Conservation (phyloP, 1,284 basidiomycete species). For the Neolentinus lepideus region DNA sequence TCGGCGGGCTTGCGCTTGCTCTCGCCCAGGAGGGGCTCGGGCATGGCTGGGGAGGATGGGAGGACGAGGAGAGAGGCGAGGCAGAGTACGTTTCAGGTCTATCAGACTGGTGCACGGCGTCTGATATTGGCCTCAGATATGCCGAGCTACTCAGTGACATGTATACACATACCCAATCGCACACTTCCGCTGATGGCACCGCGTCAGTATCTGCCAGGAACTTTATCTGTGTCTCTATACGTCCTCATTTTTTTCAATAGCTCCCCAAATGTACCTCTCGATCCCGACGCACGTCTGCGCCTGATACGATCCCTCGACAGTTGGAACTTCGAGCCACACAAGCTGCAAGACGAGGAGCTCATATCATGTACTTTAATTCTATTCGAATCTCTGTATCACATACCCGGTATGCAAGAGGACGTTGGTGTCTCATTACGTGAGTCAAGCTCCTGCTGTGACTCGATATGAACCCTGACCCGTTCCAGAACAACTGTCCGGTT, state of each 20-base stretch:
- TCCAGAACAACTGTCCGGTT: conserved; percentile 61
- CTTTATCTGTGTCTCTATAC: background rate
- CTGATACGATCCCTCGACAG: conserved; percentile 62
- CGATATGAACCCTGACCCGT: background rate
- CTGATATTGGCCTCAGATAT: conserved; percentile 30
- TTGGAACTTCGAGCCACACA: conserved; percentile 87
- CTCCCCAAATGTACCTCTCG: conserved; percentile 21
- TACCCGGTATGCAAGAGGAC: conserved; percentile 67
- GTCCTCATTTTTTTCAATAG: conserved; percentile 4
- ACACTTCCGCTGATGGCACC: conserved; percentile 34
- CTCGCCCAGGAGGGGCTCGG: conserved; percentile 56
- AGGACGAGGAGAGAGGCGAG: conserved; percentile 42
- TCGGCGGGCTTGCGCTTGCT: conserved; percentile 77
- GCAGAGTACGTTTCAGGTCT: conserved; percentile 35
- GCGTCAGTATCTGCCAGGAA: conserved; percentile 9
- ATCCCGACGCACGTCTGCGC: conserved; percentile 33
- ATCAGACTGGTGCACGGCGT: background rate
- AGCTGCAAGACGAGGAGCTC: conserved; percentile 72
- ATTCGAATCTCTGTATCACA: conserved; percentile 65
- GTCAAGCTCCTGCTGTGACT: conserved; percentile 24
- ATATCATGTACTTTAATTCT: conserved; percentile 76
- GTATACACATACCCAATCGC: conserved; percentile 66
- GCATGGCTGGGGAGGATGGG: conserved; percentile 70
- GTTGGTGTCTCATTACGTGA: conserved; percentile 61
- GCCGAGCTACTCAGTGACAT: conserved; percentile 80